phyloP scores from a whole-genome alignment of 2,329 filamentous ascomycete genomes.

The Anthostomella pinea region DNA sequence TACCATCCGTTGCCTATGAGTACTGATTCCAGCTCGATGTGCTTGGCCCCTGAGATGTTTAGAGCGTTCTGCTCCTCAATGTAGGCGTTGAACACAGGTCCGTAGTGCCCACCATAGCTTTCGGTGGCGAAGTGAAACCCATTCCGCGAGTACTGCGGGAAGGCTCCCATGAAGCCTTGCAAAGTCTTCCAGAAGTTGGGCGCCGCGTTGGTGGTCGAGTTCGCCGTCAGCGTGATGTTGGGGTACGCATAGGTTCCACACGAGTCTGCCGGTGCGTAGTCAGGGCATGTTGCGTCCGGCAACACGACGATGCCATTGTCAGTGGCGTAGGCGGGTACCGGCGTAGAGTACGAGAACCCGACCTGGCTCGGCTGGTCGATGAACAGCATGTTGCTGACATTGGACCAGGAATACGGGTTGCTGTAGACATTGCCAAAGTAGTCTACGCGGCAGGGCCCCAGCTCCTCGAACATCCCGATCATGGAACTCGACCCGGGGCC shows the following conservation, averaged over 20 bases:
- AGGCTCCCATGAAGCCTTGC: conserved; percentile 62
- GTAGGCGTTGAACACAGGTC: conserved; percentile 51
- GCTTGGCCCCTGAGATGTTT: conserved; percentile 40
- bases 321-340: conserved; percentile 29
- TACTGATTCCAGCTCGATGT: conserved; percentile 48
- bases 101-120: conserved; percentile 58
- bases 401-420: conserved; percentile 60
- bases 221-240: conserved; percentile 47
- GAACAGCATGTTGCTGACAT: conserved; percentile 59
- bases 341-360: conserved; percentile 49
- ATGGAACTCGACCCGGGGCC: conserved; percentile 51
- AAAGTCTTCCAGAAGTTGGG: conserved; percentile 60
- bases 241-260: conserved; percentile 57
- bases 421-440: conserved; percentile 41
- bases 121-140: conserved; percentile 56
- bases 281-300: conserved; percentile 46
- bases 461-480: conserved; percentile 53
- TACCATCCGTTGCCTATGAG: conserved; percentile 55
- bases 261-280: conserved; percentile 40
- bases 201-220: conserved; percentile 50
- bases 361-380: conserved; percentile 59
- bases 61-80: conserved; percentile 45
- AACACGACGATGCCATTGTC: conserved; percentile 38
- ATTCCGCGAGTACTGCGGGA: conserved; percentile 48
- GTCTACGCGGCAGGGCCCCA: conserved; percentile 39